Conservation (phyloP, 768 basidiomycete species). For the Russula griseocarnosa region DNA sequence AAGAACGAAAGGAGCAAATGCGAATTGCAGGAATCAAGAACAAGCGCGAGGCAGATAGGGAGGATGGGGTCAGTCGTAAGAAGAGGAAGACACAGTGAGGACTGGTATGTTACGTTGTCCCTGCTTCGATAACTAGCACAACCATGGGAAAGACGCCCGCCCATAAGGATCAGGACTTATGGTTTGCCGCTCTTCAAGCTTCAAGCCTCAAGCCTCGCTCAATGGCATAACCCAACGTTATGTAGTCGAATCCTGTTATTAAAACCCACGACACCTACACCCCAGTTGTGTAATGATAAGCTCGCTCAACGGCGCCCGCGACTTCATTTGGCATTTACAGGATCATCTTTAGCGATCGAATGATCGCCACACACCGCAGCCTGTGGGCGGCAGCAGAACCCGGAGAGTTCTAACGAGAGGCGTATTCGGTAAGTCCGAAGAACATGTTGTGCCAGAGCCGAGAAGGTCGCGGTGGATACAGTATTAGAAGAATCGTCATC, state of each 20-base stretch:
- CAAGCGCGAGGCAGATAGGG: conserved; percentile 58
- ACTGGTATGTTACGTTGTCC: neutral
- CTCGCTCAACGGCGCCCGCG: too few relatives aligned
- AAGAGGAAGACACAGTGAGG: conserved; percentile 41
- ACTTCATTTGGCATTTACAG: too few relatives aligned
- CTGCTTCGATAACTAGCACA: neutral
- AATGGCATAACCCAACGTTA: neutral
- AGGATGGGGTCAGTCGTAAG: conserved; percentile 57
- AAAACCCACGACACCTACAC: too few relatives aligned
- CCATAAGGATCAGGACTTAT: neutral
- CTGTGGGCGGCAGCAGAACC: neutral
- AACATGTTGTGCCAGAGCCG: neutral
- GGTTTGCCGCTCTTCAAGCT: neutral
- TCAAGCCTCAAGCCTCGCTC: neutral
- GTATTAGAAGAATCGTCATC: neutral
- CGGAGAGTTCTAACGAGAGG: neutral
- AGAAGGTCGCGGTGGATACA: neutral
- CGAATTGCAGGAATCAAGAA: conserved; percentile 62
- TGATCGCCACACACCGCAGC: neutral
- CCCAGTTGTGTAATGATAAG: too few relatives aligned
- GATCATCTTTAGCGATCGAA: neutral
- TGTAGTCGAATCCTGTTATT: too few relatives aligned
- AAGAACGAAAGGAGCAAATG: conserved; percentile 76
- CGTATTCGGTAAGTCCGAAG: neutral
- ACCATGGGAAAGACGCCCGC: neutral